A percentile compares a stretch with the other conserved stretches of the same genome.
Conservation (phyloP, 2,329 filamentous ascomycete species). For the Fusarium nematophilum region DNA sequence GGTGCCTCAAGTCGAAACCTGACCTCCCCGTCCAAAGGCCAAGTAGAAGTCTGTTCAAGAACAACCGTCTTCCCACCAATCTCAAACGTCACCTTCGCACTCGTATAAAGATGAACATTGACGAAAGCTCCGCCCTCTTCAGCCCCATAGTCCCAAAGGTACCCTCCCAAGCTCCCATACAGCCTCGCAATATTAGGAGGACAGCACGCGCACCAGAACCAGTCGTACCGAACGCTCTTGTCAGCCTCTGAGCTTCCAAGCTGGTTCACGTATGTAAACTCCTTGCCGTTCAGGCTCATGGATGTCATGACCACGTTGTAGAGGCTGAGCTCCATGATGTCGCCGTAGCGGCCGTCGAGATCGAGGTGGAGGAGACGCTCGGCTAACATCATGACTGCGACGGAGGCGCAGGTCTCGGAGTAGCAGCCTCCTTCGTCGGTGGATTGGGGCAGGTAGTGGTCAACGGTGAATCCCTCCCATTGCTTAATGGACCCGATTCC, state of each 20-base stretch:
- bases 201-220: conserved; percentile 71
- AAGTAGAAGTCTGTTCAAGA: conserved; percentile 58
- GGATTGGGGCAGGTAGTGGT: conserved; percentile 18
- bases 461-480: conserved; percentile 30
- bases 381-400: conserved; percentile 69
- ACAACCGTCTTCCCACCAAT: conserved; percentile 49
- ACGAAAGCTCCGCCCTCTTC: conserved; percentile 50
- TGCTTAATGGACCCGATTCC: conserved; percentile 64
- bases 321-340: conserved; percentile 70
- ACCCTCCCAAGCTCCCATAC: conserved; percentile 67
- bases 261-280: conserved; percentile 72
- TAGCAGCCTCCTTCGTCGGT: conserved; percentile 19
- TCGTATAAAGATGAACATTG: conserved; percentile 68
- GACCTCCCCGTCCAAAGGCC: conserved; percentile 67
- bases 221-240: conserved; percentile 62
- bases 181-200: conserved; percentile 69
- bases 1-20: conserved; percentile 54
- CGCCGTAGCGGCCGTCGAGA: conserved; percentile 63
- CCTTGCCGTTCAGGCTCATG: conserved; percentile 65
- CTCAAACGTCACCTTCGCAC: conserved; percentile 57
- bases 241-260: conserved; percentile 64
- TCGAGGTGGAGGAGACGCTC: conserved; percentile 66
- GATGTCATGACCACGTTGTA: conserved; percentile 70
- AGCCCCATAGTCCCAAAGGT: conserved; percentile 61
- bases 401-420: conserved; percentile 18